Evolutionary conservation across 371 early-diverging fungal genomes (phyloP).

Genomic region (Blastocladiella emersonii): DNA sequence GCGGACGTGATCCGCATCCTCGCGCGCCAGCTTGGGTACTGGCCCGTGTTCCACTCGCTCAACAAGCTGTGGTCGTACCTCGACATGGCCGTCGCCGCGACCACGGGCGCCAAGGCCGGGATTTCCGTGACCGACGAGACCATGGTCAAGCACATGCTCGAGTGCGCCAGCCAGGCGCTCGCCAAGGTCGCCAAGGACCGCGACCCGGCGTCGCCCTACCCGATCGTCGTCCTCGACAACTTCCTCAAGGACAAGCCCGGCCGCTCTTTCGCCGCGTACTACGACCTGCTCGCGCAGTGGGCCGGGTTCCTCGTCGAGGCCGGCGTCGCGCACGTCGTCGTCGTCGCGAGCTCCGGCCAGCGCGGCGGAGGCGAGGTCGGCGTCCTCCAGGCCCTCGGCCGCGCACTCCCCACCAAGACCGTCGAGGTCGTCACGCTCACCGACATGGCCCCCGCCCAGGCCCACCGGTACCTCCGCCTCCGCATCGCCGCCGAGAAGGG

Average conservation of each 20-base stretch:
- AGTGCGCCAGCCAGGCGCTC: constrained; percentile 31
- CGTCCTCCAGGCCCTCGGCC: constrained; percentile 50
- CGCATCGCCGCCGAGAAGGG: constrained; percentile 20
- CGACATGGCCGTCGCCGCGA: neutral
- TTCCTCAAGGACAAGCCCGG: constrained; percentile 53
- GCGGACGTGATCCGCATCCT: constrained; percentile 45
- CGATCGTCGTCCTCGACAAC: constrained; percentile 77
- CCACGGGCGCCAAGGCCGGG: constrained; percentile 10
- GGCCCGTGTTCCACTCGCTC: constrained; percentile 2
- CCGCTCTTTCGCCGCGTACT: constrained; percentile 32
- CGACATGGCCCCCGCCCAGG: constrained; percentile 52
- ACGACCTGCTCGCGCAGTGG: constrained; percentile 64
- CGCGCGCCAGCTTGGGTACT: constrained; percentile 63
- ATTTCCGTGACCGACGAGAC: constrained; percentile 34
- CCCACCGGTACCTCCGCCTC: constrained; percentile 42
- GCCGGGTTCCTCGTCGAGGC: constrained; percentile 56
- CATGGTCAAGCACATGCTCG: constrained; percentile 36
- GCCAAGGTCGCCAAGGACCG: constrained; percentile 5
- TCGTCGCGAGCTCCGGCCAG: constrained; percentile 48
- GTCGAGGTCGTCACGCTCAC: constrained; percentile 50
- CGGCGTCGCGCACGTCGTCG: constrained; percentile 78
- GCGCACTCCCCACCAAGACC: constrained; percentile 61
- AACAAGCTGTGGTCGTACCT: neutral
- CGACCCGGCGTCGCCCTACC: constrained; percentile 19
- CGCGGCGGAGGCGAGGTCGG: constrained; percentile 28